phyloP scores from a whole-genome alignment of 108 stramenopile species.

The Mediolabrus comicus region DNA sequence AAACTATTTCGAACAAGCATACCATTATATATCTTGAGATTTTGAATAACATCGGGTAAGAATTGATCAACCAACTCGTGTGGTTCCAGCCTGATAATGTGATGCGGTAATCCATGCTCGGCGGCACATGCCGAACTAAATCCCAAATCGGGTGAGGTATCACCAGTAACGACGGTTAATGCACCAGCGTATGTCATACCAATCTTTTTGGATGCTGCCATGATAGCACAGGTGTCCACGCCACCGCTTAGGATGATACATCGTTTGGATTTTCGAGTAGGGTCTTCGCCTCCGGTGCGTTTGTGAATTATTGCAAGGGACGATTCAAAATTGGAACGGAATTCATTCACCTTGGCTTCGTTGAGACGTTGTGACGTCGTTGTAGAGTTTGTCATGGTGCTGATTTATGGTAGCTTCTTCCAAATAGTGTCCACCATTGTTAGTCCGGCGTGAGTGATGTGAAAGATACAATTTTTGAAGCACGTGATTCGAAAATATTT shows the following conservation, averaged over 20 bases:
- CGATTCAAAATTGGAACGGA: conserved; percentile 29
- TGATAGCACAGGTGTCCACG: conserved; percentile 61
- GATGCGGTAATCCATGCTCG: conserved; percentile 38
- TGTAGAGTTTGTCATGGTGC: not conserved
- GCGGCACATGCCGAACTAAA: conserved; percentile 43
- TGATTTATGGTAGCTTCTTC: no score
- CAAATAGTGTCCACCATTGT: no score
- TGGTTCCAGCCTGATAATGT: conserved; percentile 28
- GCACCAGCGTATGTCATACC: conserved; percentile 42
- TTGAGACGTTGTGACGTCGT: not conserved
- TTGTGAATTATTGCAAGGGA: conserved; percentile 18
- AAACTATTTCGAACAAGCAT: conserved; percentile 55
- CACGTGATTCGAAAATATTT: not conserved
- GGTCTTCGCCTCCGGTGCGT: conserved; percentile 4
- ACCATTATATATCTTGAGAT: conserved; percentile 48
- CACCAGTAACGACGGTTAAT: conserved; percentile 48
- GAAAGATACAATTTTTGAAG: not conserved
- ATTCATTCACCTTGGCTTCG: conserved; percentile 4
- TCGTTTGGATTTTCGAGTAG: conserved; percentile 10
- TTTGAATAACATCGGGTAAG: conserved; percentile 32
- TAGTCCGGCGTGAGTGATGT: no score
- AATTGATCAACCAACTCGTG: conserved; percentile 40
- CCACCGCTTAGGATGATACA: conserved; percentile 51
- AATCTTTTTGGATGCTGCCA: conserved; percentile 32
- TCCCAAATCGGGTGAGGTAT: conserved; percentile 38